Evolutionary conservation across 2,329 filamentous ascomycete genomes (phyloP), one percentile per base, ranked within the genome.

Genomic region (Xylaria sp.): DNA sequence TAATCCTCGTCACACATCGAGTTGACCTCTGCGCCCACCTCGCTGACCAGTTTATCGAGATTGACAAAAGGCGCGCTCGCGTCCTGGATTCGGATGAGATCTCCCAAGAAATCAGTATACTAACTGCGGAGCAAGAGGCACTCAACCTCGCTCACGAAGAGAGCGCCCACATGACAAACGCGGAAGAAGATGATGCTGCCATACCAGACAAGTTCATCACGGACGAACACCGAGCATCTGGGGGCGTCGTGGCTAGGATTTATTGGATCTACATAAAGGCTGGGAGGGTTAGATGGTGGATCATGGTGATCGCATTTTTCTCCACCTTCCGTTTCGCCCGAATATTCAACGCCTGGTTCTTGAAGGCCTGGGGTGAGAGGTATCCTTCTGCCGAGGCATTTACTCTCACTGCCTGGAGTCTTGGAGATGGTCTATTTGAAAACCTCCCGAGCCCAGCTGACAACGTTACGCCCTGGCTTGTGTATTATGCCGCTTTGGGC

Each of bases 201-300:
- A 81, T 89, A 12, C 89, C 91, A 0, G 89, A 91, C 36, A 93
- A 93, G 74, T 94, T 95, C 75, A 90, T 94, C 54, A 90, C 94
- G 75, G 92, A 94, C 36, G 92, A 96, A 77, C 84, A 90, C 72
- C 86, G 92, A 57, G 90, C 87, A 0, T 86, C 92, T 68, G 93
- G 94, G 19, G 89, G 92, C 1, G 92, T 97, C 1, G 88, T 94
- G 73, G 81, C 88, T 11, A 85, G 85, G 6, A 90, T 97, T 0
- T 97, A 97, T 76, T 93, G 92, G 89, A 89, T 90, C 70, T 97
- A 97, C 72, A 89, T 97, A 80, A 92, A 89, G 78, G 93, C 93
- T 4, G 94, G 94, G 1, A 91, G 89, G 12, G 83, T 94, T 53
- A 84, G 83, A 64, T 93, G 90, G 83, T 97, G 94, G 94, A 78